Conservation (phyloP, 345 rosid species). For the Anastatica hierochuntica region DNA sequence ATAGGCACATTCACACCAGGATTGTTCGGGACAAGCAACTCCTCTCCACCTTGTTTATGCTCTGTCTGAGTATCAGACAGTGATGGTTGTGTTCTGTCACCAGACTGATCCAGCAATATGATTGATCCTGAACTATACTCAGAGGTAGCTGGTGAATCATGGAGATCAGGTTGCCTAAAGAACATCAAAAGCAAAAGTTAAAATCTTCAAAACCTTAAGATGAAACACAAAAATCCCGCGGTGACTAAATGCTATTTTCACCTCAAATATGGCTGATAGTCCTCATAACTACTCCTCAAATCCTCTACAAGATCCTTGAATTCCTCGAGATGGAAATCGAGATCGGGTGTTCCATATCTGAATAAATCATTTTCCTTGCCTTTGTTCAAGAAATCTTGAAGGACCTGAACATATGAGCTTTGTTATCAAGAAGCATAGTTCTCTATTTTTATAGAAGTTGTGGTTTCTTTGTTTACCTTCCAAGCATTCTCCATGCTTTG, state of each 20-base stretch:
- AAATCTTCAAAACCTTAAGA: constrained; percentile 1
- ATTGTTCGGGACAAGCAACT: constrained; percentile 30
- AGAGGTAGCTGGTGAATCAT: constrained; percentile 83
- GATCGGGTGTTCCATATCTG: constrained; percentile 41
- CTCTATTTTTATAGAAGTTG: not conserved
- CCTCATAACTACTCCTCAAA: constrained; percentile 50
- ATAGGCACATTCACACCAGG: constrained; percentile 30
- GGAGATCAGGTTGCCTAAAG: constrained; percentile 65
- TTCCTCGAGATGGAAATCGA: constrained; percentile 64
- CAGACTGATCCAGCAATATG: constrained; percentile 30
- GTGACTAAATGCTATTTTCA: constrained; percentile 3
- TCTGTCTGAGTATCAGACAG: constrained; percentile 31
- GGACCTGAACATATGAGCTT: constrained; percentile 41
- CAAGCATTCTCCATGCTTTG: constrained; percentile 93
- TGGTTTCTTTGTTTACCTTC: constrained; percentile 51
- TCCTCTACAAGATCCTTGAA: constrained; percentile 70
- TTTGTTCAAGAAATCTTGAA: constrained; percentile 62
- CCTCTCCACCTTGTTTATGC: constrained; percentile 36
- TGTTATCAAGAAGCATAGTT: not conserved
- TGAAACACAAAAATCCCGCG: not conserved
- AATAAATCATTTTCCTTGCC: constrained; percentile 39
- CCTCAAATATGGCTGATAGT: constrained; percentile 70
- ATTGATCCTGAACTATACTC: constrained; percentile 85
- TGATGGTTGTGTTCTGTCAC: constrained; percentile 42
- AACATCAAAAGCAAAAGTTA: constrained; percentile 29